Evolutionary conservation across 345 rosid species (phyloP), one percentile per base, ranked within the genome.

Genomic region (Populus euphratica): DNA sequence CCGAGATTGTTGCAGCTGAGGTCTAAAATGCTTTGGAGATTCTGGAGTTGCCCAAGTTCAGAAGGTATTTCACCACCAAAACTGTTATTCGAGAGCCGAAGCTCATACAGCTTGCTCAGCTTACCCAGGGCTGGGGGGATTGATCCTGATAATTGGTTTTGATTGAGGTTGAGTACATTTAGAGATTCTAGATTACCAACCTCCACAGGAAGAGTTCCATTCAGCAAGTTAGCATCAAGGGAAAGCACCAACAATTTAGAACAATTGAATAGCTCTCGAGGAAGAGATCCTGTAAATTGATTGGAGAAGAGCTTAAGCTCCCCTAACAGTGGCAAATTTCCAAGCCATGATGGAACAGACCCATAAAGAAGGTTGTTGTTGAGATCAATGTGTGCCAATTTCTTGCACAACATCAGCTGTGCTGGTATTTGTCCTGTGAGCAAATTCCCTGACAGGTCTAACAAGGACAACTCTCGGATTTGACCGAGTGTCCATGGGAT

Each of bases 401-500:
- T 89, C 87, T 83, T 94, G 86, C 98, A 93, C 76, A 87, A 49
- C 69, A 88, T 81, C 10, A 96, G 95, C 87, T 88, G 88, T 41
- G 36, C 73, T 1, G 97, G 97, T 66, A 92, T 83, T 64, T 85
- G 65, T 79, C 98, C 98, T 0, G 90, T 86, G 23, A 96, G 93
- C 59, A 85, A 83, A 79, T 96, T 96, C 29, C 85, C 82, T 5
- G 99, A 96, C 27, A 93, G 81, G 81, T 96, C 97, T 64, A 96
- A 76, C 61, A 96, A 72, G 0, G 91, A 87, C 49, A 96, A 72
- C 76, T 88, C 86, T 12, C 74, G 88, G 79, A 96, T 88, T 76
- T 87, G 90, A 23, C 98, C 97, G 36, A 94, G 76, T 23, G 97
- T 88, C 93, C 89, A 85, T 0, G 99, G 99, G 79, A 96, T 88